Base-by-base conservation (phyloP, 2,329 filamentous ascomycete genomes). In the Alternaria sp. region DNA sequence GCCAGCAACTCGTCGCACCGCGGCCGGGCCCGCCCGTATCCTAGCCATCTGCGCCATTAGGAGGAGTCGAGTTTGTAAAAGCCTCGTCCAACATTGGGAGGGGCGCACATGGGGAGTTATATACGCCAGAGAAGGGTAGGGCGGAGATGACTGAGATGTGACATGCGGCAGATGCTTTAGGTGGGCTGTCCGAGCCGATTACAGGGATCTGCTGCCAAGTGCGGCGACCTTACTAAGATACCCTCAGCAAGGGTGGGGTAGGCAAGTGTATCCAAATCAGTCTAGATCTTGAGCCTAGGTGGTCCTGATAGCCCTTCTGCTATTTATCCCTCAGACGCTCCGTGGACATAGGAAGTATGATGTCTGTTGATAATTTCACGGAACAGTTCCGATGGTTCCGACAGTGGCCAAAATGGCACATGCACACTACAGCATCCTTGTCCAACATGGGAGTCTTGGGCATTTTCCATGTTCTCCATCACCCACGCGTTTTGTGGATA, bases 11-110 rank as follows among this genome's bases (percentile, higher is more conserved):
- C 63, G 64, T 59, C 65, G 68, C 61, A 67, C 59, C 44, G 61
- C 68, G 59, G 67, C 63, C 60, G 69, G 64, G 39, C 62, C 63
- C 61, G 71, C 64, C 69, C 72, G 72, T 42, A 71, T 63, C 48
- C 62, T 75, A 65, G 69, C 69, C 72, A 75, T 74, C 53, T 60
- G 69, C 65, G 70, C 66, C 73, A 77, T 78, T 62, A 70, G 42
- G 63, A 43, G 42, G 57, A 66, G 54, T 62, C 53, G 57, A 48
- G 59, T 43, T 56, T 59, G 51, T 43, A 36, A 48, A 28, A 38
- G 42, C 63, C 62, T 64, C 63, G 62, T 52, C 63, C 62, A 63
- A 65, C 73, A 78, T 77, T 46, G 57, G 68, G 58, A 61, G 63
- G 54, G 62, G 67, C 57, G 51, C 57, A 59, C 69, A 71, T 68